Conservation (phyloP, 805 yeast species). For the Lachancea dasiensis region DNA sequence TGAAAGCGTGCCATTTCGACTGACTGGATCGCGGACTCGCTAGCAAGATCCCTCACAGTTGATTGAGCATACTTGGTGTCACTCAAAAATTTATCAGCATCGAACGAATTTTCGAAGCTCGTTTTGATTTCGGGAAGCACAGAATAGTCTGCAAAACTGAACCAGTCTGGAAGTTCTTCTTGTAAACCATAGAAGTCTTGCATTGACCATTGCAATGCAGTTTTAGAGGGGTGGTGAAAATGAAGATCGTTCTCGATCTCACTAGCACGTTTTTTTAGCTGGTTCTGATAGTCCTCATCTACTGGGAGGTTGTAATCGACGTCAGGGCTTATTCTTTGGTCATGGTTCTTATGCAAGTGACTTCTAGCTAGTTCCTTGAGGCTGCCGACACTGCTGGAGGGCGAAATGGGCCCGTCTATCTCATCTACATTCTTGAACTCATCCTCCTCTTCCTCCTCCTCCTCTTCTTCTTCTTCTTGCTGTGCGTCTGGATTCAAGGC, state of each 20-base stretch:
- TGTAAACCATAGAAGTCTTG: slow-evolving; percentile 33
- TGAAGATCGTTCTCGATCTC: slow-evolving; percentile 22
- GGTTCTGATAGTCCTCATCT: slow-evolving; percentile 31
- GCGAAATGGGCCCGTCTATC: slow-evolving; percentile 32
- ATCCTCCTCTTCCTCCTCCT: slow-evolving; percentile 27
- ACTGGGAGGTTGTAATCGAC: slow-evolving; percentile 33
- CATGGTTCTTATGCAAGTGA: slow-evolving; percentile 9
- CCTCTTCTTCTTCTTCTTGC: slow-evolving; percentile 27
- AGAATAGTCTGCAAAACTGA: slow-evolving; percentile 30
- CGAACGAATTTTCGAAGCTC: slow-evolving; percentile 14
- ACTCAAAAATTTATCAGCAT: slow-evolving; percentile 12
- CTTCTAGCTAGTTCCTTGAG: slow-evolving; percentile 9
- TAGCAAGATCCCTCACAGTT: slow-evolving; percentile 3
- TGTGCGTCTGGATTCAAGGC: slow-evolving; percentile 15
- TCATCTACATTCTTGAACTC: slow-evolving; percentile 34
- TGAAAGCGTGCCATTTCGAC: slow-evolving; percentile 10
- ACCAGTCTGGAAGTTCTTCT: slow-evolving; percentile 46
- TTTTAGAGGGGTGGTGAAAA: slow-evolving; percentile 32
- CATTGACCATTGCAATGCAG: slow-evolving; percentile 41
- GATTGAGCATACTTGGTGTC: slow-evolving; percentile 18
- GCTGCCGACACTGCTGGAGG: slow-evolving; percentile 12
- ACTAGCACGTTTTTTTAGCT: slow-evolving; percentile 34
- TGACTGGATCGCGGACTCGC: slow-evolving; percentile 1
- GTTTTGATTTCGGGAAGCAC: slow-evolving; percentile 14
- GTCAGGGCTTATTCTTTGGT: slow-evolving; percentile 3